Conservation (phyloP, 352 stramenopile species). For the Globisporangium camurandrum region DNA sequence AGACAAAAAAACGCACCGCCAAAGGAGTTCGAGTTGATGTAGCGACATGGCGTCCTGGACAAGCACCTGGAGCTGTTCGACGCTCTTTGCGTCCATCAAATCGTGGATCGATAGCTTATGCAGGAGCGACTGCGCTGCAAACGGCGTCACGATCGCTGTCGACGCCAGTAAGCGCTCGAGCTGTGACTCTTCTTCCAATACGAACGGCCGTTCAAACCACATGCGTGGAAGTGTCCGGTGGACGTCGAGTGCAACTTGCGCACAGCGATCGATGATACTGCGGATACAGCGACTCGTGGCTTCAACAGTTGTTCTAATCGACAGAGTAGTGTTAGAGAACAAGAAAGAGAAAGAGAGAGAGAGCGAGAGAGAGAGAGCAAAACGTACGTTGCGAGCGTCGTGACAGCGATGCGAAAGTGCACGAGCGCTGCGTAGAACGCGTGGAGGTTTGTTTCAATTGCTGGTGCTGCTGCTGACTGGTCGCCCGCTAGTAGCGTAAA, state of each 20-base stretch:
- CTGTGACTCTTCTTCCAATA: constrained; percentile 73
- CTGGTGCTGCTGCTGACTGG: not conserved
- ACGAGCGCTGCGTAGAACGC: constrained; percentile 48
- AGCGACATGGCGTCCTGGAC: constrained; percentile 27
- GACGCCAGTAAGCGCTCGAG: constrained; percentile 67
- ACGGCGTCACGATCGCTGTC: constrained; percentile 51
- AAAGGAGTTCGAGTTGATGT: constrained; percentile 39
- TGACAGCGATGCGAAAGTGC: constrained; percentile 46
- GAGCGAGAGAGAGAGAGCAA: not conserved
- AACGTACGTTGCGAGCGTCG: constrained; percentile 37
- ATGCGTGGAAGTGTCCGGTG: constrained; percentile 46
- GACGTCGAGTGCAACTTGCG: constrained; percentile 29
- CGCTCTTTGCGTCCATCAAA: constrained; percentile 22
- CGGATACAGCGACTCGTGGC: constrained; percentile 38
- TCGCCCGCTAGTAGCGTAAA: constrained; percentile 6
- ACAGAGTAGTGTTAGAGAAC: not conserved
- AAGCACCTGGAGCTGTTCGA: constrained; percentile 27
- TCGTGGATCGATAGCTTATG: constrained; percentile 58
- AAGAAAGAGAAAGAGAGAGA: not conserved
- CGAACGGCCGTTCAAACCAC: constrained; percentile 68
- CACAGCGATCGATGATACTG: constrained; percentile 43
- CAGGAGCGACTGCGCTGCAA: constrained; percentile 58
- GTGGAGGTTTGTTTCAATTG: constrained; percentile 16
- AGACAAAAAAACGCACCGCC: constrained; percentile 16
- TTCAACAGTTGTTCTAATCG: constrained; percentile 23